phyloP scores from a whole-genome alignment of 371 early-diverging fungal species.

The Batrachochytrium dendrobatidis region DNA sequence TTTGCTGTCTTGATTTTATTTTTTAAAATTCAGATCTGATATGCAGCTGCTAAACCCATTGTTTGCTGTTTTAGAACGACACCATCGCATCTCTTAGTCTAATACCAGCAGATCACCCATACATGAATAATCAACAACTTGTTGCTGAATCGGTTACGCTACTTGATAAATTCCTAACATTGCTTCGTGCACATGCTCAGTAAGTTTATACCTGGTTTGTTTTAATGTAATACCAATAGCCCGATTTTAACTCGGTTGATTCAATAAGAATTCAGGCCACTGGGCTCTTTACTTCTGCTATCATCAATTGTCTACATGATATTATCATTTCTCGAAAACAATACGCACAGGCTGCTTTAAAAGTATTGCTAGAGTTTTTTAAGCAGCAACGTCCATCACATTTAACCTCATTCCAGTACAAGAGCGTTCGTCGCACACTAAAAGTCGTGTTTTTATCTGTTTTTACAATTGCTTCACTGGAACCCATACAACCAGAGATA shows the following conservation, averaged over 20 bases:
- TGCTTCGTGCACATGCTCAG: background rate
- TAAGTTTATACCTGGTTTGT: too few relatives aligned
- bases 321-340: background rate
- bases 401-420: background rate
- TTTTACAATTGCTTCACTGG: background rate
- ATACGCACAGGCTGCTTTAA: background rate
- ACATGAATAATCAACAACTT: background rate
- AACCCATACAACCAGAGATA: background rate
- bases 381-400: background rate
- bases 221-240: too few relatives aligned
- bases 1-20: too few relatives aligned
- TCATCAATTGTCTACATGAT: slow-evolving; percentile 1
- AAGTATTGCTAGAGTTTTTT: background rate
- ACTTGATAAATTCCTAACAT: background rate
- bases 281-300: background rate
- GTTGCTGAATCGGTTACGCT: background rate
- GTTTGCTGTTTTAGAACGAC: background rate
- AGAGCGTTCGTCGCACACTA: background rate
- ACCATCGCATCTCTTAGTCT: background rate
- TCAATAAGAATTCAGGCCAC: background rate
- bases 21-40: background rate
- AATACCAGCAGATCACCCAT: background rate
- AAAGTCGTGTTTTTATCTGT: slow-evolving; percentile 1
- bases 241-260: too few relatives aligned
- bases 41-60: background rate